Evolutionary conservation across 768 basidiomycete genomes (phyloP), one percentile per base, ranked within the genome.

Genomic region (Mycena latifolia): DNA sequence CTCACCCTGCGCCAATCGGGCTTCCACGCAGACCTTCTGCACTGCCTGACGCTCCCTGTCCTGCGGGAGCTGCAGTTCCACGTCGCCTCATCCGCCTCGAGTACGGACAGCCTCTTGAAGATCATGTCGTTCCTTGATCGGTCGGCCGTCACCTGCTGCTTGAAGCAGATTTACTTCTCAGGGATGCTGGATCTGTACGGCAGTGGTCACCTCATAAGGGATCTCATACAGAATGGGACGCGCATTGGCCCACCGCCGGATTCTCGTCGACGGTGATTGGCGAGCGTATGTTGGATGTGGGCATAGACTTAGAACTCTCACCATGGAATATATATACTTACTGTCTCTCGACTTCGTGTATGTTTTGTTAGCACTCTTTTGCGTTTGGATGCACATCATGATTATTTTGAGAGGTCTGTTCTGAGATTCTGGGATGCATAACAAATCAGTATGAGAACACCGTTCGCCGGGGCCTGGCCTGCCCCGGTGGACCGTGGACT

Each of bases 31-130:
- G 64, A 65, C 14, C 64, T 65, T n/a, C 14, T 65, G 47, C 52
- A 65, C 37, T 65, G 64, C 18, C 28, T 65, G 46, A 60, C 64
- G 2, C 64, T 65, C 46, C 64, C 64, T 24, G 53, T 37, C 1
- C 58, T 65, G n/a, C 43, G 53, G 35, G 64, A 60, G 58, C 53
- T 65, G 52, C 64, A 65, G 46, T 65, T 65, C 37, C 58, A 65
- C 41, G 46, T 65, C 37, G 58, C 57, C 2, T 29, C 56, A 4
- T 35, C 43, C 27, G 41, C 43, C 2, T 53, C 57, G 33, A 50
- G 25, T 11, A 52, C 60, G 33, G 33, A 41, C 28, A 60, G 53
- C 25, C 57, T 59, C 20, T 22, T 25, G 28, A 65, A 55, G 18
- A 35, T 65, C 8, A 41, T 35, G 3, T 20, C 64, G 57, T 65